These are phyloP conservation scores for Byssoonygena ceratinophila DNA, from an alignment of 2,329 filamentous ascomycete genomes.

Conservation along the genomic window DNA sequence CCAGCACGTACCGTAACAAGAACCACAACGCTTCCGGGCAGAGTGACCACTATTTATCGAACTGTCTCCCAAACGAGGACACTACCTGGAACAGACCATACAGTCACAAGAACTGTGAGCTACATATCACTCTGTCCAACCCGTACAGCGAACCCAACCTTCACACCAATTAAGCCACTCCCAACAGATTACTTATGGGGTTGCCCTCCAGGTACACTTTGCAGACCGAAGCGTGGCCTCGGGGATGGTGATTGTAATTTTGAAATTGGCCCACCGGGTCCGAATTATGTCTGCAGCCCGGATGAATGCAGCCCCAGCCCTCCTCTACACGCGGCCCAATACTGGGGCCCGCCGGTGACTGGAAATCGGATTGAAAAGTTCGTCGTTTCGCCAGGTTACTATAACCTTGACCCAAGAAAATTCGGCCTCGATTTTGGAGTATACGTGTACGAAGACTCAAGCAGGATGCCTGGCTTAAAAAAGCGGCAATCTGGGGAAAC, in stretches of 20 bases:
- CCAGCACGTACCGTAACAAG: conserved; percentile 17
- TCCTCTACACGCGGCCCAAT: conserved; percentile 21
- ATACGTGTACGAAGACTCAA: conserved; percentile 37
- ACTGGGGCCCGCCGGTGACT: conserved; percentile 21
- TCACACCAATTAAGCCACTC: conserved; percentile 20
- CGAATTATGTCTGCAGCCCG: conserved; percentile 32
- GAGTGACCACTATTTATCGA: conserved; percentile 12
- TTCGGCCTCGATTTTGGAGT: conserved; percentile 57
- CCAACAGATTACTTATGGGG: conserved; percentile 30
- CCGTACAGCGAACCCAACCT: conserved; percentile 25
- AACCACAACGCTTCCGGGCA: conserved; percentile 16
- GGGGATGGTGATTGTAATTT: conserved; percentile 31
- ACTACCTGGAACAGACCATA: conserved; percentile 5
- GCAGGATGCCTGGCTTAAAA: conserved; percentile 23
- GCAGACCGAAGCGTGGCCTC: conserved; percentile 26
- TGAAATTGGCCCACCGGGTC: conserved; percentile 32
- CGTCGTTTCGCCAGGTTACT: conserved; percentile 48
- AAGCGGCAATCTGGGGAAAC: conserved; percentile 25
- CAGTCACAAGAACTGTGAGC: conserved; percentile 4
- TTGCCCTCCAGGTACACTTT: conserved; percentile 36
- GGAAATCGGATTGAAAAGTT: conserved; percentile 35
- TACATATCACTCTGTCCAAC: conserved; percentile 24
- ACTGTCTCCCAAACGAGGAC: conserved; percentile 16
- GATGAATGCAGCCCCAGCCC: conserved; percentile 32
- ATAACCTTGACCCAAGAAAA: conserved; percentile 51